phyloP scores from a whole-genome alignment of 805 yeast species.

The Yarrowia porcina region DNA sequence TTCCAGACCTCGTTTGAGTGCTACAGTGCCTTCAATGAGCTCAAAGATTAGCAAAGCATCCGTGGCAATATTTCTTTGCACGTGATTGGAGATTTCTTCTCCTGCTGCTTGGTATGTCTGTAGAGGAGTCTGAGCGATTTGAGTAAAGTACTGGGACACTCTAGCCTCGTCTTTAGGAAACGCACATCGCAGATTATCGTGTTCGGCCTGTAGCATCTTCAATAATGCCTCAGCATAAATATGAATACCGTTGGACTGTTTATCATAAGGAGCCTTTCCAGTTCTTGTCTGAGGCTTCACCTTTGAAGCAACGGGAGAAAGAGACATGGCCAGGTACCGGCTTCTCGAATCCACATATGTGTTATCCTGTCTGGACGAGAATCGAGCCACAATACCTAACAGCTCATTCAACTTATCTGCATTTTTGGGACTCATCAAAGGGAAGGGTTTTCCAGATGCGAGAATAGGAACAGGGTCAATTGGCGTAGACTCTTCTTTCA shows the following conservation, averaged over 20 bases:
- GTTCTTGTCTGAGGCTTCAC: constrained; percentile 26
- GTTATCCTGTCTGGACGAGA: constrained; percentile 29
- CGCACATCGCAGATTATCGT: constrained; percentile 46
- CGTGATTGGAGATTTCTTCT: constrained; percentile 41
- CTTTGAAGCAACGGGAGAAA: constrained; percentile 30
- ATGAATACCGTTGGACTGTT: constrained; percentile 58
- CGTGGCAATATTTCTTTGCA: constrained; percentile 44
- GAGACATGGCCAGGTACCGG: constrained; percentile 29
- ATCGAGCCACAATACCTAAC: constrained; percentile 44
- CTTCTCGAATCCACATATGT: constrained; percentile 33
- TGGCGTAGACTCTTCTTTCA: constrained; percentile 43
- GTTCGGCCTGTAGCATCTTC: constrained; percentile 50
- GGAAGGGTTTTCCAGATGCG: constrained; percentile 42
- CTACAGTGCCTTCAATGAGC: constrained; percentile 49
- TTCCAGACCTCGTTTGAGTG: constrained; percentile 31
- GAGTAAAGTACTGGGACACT: constrained; percentile 37
- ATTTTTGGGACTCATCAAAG: constrained; percentile 29
- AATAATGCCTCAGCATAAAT: constrained; percentile 52
- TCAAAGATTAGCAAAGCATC: constrained; percentile 59
- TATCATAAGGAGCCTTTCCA: constrained; percentile 50
- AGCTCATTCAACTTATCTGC: constrained; percentile 41
- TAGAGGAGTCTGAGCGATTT: constrained; percentile 40
- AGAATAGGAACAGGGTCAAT: constrained; percentile 47
- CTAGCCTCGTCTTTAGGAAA: constrained; percentile 39
- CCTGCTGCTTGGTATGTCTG: constrained; percentile 44